Evolutionary conservation across 345 rosid genomes (phyloP).

Genomic region (Gossypioides kirkii): DNA sequence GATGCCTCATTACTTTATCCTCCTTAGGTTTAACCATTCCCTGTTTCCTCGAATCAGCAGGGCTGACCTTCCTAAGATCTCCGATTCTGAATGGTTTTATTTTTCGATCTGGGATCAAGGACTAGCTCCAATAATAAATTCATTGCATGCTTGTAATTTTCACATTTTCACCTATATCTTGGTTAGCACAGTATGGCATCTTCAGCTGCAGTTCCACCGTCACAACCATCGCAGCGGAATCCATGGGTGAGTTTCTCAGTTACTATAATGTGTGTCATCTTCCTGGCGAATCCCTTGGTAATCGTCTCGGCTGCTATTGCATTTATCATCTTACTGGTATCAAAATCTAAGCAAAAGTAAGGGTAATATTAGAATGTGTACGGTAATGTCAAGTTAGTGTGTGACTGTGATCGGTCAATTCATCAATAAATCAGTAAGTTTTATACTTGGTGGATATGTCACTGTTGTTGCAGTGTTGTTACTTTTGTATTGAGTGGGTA

Average conservation of each 20-base stretch:
- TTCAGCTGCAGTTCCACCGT: neutral
- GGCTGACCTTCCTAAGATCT: neutral
- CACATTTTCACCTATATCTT: neutral
- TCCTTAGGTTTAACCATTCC: neutral
- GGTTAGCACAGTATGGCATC: neutral
- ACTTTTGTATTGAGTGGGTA: too few species aligned
- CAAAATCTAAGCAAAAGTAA: too few species aligned
- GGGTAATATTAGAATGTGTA: too few species aligned
- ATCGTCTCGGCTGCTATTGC: constrained; percentile 10
- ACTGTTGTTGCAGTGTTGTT: too few species aligned
- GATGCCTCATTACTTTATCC: neutral
- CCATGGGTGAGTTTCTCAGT: neutral
- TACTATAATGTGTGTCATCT: too few species aligned
- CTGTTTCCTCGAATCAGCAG: neutral
- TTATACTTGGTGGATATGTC: too few species aligned
- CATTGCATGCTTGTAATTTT: neutral
- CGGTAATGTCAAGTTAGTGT: too few species aligned
- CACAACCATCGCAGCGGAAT: neutral
- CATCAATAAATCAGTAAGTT: too few species aligned
- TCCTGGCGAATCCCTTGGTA: neutral
- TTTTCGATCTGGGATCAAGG: too few species aligned
- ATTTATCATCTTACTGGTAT: neutral
- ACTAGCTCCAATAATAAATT: neutral
- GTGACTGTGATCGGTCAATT: too few species aligned
- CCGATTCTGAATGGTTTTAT: too few species aligned